These are phyloP conservation scores for Naegleria fowleri DNA, from an alignment of 208 protist genomes.

Conservation along the genomic window DNA sequence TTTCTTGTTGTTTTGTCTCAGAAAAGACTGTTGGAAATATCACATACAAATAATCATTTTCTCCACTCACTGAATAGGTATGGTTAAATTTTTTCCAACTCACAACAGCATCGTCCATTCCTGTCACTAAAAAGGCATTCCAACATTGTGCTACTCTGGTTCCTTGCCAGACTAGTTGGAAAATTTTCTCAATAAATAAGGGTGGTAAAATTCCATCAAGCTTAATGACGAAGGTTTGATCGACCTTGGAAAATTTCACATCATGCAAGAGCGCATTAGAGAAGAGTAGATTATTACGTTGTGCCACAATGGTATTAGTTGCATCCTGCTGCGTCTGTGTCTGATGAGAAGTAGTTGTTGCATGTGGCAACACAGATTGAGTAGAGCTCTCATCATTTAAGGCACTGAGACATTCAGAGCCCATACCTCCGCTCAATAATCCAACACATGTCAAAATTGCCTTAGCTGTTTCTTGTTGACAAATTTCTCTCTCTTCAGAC, in stretches of 20 bases:
- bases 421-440: background rate
- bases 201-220: background rate
- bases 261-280: background rate
- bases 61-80: background rate
- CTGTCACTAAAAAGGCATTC: background rate
- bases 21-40: background rate
- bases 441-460: background rate
- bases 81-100: constrained; percentile 4
- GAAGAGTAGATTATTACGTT: background rate
- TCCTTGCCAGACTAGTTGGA: background rate
- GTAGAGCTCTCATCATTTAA: background rate
- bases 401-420: background rate
- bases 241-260: background rate
- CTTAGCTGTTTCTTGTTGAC: background rate
- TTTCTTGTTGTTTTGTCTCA: background rate
- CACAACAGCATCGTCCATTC: background rate
- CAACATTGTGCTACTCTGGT: background rate
- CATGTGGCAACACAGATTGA: too few relatives aligned
- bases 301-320: background rate
- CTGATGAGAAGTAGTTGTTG: background rate
- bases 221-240: background rate
- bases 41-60: background rate
- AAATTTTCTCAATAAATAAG: background rate
- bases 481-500: background rate
- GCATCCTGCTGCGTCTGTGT: too few relatives aligned